Base-by-base conservation (phyloP, 805 yeast genomes). In the Metschnikowia reukaufii region DNA sequence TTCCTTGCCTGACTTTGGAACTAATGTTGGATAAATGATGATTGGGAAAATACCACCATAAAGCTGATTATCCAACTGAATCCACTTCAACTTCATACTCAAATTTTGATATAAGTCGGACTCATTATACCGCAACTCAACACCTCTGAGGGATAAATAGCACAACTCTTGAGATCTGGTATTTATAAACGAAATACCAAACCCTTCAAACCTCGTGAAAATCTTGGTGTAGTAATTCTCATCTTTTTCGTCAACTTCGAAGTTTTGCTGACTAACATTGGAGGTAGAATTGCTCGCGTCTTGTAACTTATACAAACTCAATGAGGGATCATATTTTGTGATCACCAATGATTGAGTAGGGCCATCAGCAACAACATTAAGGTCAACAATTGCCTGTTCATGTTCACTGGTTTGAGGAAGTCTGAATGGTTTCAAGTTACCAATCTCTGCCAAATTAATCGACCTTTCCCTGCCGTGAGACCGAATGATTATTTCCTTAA, bases 281-380 rank as follows among this genome's bases (percentile, higher is more conserved):
- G 73, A 66, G 0, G 60, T 49, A 5, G 60, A 47, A 3, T 67
- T 50, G 17, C 46, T 50, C 1, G 51, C 57, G 7, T 62, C 63
- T 45, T 64, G 64, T 40, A 83, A 60, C 60, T 86, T 86, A 63
- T 89, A 89, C 61, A 88, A 65, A 63, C 96, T 87, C 5, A 79
- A 75, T 2, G 83, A 78, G 6, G 91, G 85, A 56, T 88, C 94
- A 59, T 88, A 88, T 46, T 87, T 83, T 1, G 96, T 79, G 3
- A 94, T 84, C 4, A 89, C 85, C 52, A 94, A 76, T 0, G 96
- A 84, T 65, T 89, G 97, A 1, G 91, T 83, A 0, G 97, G 96
- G 0, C 98, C 99, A 70, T 94, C 98, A 0, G 97, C 98, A 35
- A 89, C 84, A 15, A 94, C 97, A 60, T 90, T 88, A 57, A 95